Percentiles rank a stretch among this genome's conserved stretches.
Evolutionary conservation across 225 moss, liverwort and hornwort genomes (phyloP).

Genomic region (Sphagnum tenellum): DNA sequence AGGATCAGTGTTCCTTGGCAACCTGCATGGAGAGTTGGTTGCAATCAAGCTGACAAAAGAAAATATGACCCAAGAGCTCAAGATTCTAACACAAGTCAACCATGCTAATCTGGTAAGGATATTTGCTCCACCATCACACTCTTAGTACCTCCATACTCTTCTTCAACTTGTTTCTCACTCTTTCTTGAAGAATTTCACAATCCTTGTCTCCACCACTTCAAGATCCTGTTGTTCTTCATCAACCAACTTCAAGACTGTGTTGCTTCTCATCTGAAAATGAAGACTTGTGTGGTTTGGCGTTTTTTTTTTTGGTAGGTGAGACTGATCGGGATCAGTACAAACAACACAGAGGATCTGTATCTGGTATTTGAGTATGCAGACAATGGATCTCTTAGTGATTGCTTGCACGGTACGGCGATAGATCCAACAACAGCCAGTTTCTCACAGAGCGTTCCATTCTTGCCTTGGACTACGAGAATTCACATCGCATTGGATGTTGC

Average conservation of each 20-base stretch:
- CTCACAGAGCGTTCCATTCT: conserved; percentile 46
- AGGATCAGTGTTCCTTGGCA: conserved; percentile 71
- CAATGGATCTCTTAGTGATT: conserved; percentile 78
- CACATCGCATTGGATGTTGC: conserved; percentile 22
- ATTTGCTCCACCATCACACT: too few species aligned
- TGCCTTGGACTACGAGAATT: conserved; percentile 27
- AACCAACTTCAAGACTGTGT: too few species aligned
- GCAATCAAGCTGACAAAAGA: conserved; percentile 98
- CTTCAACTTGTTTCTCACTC: too few species aligned
- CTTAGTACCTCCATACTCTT: too few species aligned
- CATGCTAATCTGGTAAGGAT: conserved; percentile 58
- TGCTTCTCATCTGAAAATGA: too few species aligned
- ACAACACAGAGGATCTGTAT: conserved; percentile 60
- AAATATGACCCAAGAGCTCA: conserved; percentile 84
- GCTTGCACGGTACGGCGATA: conserved; percentile 26
- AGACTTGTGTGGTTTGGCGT: too few species aligned
- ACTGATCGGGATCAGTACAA: conserved; percentile 70
- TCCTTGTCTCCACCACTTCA: too few species aligned
- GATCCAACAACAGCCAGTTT: conserved; percentile 20
- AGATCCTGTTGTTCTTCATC: too few species aligned
- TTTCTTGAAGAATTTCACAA: too few species aligned
- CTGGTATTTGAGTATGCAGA: conserved; percentile 81
- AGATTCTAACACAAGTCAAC: conserved; percentile 85
- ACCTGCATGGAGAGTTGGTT: conserved; percentile 43
- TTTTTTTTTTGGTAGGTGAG: conserved; percentile 17